Percentiles rank a stretch among this genome's conserved stretches.
Evolutionary conservation across 1,284 basidiomycete genomes (phyloP).

Genomic region (Salmacisia buchloeana): DNA sequence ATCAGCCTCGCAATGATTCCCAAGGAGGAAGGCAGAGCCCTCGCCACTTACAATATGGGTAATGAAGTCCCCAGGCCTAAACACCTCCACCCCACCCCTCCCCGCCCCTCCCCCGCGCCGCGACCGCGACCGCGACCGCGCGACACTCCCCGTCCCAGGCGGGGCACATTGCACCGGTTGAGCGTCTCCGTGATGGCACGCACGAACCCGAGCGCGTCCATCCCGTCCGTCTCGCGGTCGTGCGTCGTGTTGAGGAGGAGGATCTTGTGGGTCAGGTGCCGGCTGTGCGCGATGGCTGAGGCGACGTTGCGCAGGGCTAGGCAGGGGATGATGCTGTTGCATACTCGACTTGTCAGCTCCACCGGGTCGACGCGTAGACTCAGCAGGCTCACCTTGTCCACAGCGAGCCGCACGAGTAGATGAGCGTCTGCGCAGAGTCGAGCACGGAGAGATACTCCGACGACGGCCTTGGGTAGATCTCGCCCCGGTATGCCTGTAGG

Average conservation of each 20-base stretch:
- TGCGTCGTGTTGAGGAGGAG: conserved; percentile 79
- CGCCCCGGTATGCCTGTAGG: conserved; percentile 51
- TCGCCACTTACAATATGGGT: conserved; percentile 61
- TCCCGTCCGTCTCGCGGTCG: conserved; percentile 83
- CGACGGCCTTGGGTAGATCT: conserved; percentile 82
- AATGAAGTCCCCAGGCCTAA: conserved; percentile 53
- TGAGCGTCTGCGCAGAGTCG: conserved; percentile 63
- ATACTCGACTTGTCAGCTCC: background rate
- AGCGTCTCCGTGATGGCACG: conserved; percentile 48
- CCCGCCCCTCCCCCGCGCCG: conserved; percentile 22
- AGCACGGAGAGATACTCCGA: conserved; percentile 70
- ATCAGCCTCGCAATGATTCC: background rate
- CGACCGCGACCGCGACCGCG: conserved; percentile 64
- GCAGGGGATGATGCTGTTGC: conserved; percentile 71
- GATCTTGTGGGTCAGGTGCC: conserved; percentile 70
- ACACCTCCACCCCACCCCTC: conserved; percentile 6
- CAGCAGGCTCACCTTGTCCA: conserved; percentile 11
- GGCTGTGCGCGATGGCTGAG: conserved; percentile 69
- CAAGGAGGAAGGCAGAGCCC: background rate
- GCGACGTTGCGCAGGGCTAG: conserved; percentile 78
- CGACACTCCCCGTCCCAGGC: no score
- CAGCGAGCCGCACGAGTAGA: conserved; percentile 80
- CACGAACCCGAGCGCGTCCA: conserved; percentile 78
- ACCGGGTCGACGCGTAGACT: conserved; percentile 50
- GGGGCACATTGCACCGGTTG: conserved; percentile 7